Conservation (phyloP, 106 monocot genomes). For the Dendrobium nobile region DNA sequence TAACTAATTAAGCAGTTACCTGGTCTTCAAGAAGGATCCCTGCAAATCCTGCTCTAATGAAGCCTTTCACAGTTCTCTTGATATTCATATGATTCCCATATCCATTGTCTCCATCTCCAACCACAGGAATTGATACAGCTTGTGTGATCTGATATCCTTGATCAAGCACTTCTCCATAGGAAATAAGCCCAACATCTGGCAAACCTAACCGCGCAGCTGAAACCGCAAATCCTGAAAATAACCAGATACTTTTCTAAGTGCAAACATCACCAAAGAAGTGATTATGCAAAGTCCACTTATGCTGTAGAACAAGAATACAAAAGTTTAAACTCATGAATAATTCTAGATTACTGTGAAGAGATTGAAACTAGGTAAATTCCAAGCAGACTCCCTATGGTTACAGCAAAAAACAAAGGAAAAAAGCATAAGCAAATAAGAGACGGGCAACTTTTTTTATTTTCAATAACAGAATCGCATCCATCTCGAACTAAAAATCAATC, state of each 20-base stretch:
- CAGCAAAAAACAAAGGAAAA: neutral
- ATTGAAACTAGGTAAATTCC: neutral
- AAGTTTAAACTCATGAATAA: neutral
- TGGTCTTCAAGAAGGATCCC: slow-evolving; percentile 99
- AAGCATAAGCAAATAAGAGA: neutral
- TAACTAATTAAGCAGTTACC: slow-evolving; percentile 26
- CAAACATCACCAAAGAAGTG: neutral
- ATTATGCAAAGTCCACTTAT: slow-evolving; percentile 1
- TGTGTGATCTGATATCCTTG: slow-evolving; percentile 83
- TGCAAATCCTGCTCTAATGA: slow-evolving; percentile 89
- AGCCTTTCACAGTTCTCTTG: slow-evolving; percentile 96
- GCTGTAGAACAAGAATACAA: neutral
- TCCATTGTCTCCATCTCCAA: slow-evolving; percentile 97
- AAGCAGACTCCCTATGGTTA: neutral
- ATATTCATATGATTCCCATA: slow-evolving; percentile 96
- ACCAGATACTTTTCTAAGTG: slow-evolving; percentile 3
- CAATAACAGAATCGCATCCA: neutral
- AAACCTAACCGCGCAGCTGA: slow-evolving; percentile 80
- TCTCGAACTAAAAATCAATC: neutral
- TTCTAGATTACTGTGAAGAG: slow-evolving; percentile 3
- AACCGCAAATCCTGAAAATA: slow-evolving; percentile 72
- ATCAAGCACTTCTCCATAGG: slow-evolving; percentile 93
- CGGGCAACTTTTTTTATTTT: neutral
- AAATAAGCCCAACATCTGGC: slow-evolving; percentile 94
- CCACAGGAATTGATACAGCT: slow-evolving; percentile 86